Conservation (phyloP, 768 basidiomycete genomes). For the Pholiota conissans region DNA sequence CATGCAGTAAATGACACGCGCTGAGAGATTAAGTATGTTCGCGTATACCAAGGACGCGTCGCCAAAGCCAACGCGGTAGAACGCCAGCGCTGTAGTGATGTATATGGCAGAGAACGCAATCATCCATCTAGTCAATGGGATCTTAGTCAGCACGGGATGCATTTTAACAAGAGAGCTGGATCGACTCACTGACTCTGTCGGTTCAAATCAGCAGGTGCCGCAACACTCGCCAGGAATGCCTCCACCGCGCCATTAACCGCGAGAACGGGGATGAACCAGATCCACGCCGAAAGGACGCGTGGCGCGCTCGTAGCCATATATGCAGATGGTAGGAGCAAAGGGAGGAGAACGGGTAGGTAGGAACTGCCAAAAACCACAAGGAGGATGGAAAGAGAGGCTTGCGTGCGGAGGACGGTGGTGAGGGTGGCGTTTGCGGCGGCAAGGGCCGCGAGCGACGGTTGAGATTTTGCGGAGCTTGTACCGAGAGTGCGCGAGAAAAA, state of each 20-base stretch:
- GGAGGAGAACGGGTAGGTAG: constrained; percentile 69
- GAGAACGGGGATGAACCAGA: constrained; percentile 88
- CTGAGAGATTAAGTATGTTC: constrained; percentile 67
- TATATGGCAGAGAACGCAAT: constrained; percentile 72
- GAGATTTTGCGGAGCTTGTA: too few species aligned
- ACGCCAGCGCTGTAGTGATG: constrained; percentile 47
- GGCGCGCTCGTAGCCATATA: constrained; percentile 82
- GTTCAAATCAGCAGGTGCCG: constrained; percentile 63
- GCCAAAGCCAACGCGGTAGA: constrained; percentile 51
- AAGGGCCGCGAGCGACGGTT: too few species aligned
- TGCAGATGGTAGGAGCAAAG: constrained; percentile 67
- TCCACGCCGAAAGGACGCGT: constrained; percentile 72
- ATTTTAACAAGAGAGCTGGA: too few species aligned
- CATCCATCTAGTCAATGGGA: too few species aligned
- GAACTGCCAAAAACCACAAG: constrained; percentile 73
- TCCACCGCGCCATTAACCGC: constrained; percentile 91
- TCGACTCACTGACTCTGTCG: constrained; percentile 67
- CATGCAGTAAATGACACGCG: constrained; percentile 62
- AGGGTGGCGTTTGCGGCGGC: too few species aligned
- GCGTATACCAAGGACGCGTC: constrained; percentile 76
- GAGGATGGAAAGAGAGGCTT: constrained; percentile 57
- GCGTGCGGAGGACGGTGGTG: too few species aligned
- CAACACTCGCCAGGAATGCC: constrained; percentile 84
- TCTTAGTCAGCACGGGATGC: too few species aligned
- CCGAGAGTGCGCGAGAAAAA: constrained; percentile 86